Evolutionary conservation across 2,329 filamentous ascomycete species (phyloP).

Genomic region (Diplocarpon rosae): DNA sequence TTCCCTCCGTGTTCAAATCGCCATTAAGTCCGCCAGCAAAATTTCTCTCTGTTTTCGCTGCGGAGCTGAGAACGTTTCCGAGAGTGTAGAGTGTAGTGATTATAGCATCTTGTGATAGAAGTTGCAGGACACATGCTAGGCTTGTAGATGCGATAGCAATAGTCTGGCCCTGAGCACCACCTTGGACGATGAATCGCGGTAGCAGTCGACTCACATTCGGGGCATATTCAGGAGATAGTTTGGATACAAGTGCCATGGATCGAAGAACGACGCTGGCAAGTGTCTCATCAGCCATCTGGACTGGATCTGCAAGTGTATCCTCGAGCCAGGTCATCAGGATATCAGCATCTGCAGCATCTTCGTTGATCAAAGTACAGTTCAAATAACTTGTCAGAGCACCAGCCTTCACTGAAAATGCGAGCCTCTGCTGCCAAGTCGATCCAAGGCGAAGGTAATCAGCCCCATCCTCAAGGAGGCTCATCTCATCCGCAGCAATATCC

Average conservation of each 20-base stretch:
- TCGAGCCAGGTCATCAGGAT: constrained; percentile 77
- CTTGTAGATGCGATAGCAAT: constrained; percentile 73
- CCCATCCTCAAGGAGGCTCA: constrained; percentile 77
- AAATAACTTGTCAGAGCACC: constrained; percentile 73
- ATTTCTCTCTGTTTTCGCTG: constrained; percentile 39
- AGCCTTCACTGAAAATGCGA: constrained; percentile 79
- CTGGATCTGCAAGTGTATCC: constrained; percentile 63
- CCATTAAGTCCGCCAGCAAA: constrained; percentile 32
- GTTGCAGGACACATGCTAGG: constrained; percentile 68
- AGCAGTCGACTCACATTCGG: constrained; percentile 68
- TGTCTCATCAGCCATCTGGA: constrained; percentile 70
- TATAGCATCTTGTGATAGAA: constrained; percentile 81
- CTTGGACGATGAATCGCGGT: constrained; percentile 80
- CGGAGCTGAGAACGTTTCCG: constrained; percentile 85
- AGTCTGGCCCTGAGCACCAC: constrained; percentile 55
- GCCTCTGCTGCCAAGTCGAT: constrained; percentile 73
- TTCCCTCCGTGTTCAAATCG: constrained; percentile 41
- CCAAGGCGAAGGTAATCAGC: constrained; percentile 83
- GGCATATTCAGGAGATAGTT: constrained; percentile 60
- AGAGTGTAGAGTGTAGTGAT: constrained; percentile 94
- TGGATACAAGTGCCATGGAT: constrained; percentile 71
- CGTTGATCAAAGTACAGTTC: constrained; percentile 73
- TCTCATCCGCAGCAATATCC: constrained; percentile 67
- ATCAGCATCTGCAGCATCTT: constrained; percentile 70
- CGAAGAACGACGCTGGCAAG: constrained; percentile 72